Percentiles rank a stretch among this genome's conserved stretches.
phyloP scores from a whole-genome alignment of 169 alveolate species.

The Sarcocystis neurona region DNA sequence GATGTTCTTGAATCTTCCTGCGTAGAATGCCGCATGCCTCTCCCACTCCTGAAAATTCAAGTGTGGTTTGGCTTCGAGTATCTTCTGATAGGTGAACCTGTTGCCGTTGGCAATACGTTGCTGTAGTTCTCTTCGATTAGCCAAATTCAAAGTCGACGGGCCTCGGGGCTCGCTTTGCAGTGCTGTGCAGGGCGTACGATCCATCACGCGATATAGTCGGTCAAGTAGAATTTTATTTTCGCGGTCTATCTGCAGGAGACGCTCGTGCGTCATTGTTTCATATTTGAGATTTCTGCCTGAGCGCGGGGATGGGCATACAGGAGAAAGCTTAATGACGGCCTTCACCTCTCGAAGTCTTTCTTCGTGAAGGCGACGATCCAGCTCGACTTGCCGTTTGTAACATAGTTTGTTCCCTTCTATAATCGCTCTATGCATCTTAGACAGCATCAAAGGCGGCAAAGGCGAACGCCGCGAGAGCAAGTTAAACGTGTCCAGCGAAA shows the following conservation, averaged over 20 bases:
- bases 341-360: slow-evolving; percentile 28
- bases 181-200: slow-evolving; percentile 24
- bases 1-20: slow-evolving; percentile 3
- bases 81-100: not conserved
- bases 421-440: slow-evolving; percentile 7
- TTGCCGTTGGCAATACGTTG: slow-evolving; percentile 13
- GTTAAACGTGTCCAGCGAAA: too few relatives aligned
- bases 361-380: slow-evolving; percentile 14
- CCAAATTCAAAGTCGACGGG: slow-evolving; percentile 1
- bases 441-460: not conserved
- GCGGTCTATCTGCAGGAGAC: slow-evolving; percentile 18
- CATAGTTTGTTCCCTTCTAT: slow-evolving; percentile 31
- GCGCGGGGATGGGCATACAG: slow-evolving; percentile 14
- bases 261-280: slow-evolving; percentile 16
- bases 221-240: slow-evolving; percentile 25
- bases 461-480: too few relatives aligned
- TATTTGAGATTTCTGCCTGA: slow-evolving; percentile 28
- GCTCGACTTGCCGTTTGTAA: slow-evolving; percentile 25
- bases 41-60: slow-evolving; percentile 19
- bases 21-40: slow-evolving; percentile 26
- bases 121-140: not conserved
- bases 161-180: slow-evolving; percentile 4
- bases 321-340: slow-evolving; percentile 13
- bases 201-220: not conserved
- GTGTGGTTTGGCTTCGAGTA: slow-evolving; percentile 10